Conservation (phyloP, 1,284 basidiomycete species). For the Omphalotus olearius region DNA sequence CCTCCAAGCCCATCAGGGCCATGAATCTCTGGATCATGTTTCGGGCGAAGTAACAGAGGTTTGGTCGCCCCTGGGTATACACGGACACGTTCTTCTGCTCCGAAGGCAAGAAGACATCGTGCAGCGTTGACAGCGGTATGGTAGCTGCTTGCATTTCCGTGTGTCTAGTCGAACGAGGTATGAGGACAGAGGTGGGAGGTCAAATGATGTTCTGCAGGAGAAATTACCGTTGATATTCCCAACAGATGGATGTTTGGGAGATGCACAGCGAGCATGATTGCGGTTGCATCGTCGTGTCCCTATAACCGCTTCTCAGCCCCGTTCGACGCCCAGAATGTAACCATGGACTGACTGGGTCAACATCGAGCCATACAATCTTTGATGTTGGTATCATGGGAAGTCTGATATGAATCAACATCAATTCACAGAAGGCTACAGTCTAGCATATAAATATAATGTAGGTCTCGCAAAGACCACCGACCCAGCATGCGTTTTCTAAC, state of each 20-base stretch:
- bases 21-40: constrained; percentile 71
- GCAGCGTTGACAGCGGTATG: constrained; percentile 71
- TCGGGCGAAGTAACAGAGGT: constrained; percentile 53
- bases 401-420: background rate
- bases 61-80: constrained; percentile 66
- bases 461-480: no score
- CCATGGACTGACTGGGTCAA: background rate
- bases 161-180: constrained; percentile 43
- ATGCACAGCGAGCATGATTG: constrained; percentile 71
- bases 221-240: constrained; percentile 73
- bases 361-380: background rate
- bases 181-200: background rate
- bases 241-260: constrained; percentile 58
- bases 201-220: background rate
- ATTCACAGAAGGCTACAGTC: no score
- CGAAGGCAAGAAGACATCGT: constrained; percentile 67
- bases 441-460: no score
- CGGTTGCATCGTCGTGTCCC: constrained; percentile 86
- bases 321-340: no score
- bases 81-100: constrained; percentile 47
- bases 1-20: constrained; percentile 77
- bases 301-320: constrained; percentile 21
- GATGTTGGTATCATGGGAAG: background rate
- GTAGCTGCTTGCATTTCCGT: constrained; percentile 67
- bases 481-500: no score